Evolutionary conservation across 2,329 filamentous ascomycete species (phyloP).

Genomic region (Hypomyces perniciosus): DNA sequence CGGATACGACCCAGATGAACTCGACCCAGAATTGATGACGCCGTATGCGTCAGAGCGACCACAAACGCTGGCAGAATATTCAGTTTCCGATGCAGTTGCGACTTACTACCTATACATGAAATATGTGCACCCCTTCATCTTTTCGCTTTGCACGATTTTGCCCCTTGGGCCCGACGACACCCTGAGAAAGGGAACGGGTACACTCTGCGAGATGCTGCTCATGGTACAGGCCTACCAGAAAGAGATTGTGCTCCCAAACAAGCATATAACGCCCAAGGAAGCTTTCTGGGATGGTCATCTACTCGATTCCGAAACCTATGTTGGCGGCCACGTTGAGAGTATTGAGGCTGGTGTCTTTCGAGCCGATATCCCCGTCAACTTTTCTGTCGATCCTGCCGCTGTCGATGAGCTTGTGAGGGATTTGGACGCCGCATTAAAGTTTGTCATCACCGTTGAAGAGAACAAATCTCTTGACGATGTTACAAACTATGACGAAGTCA

Average conservation of each 20-base stretch:
- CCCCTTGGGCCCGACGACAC: conserved; percentile 90
- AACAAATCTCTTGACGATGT: conserved; percentile 76
- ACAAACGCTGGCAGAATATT: conserved; percentile 94
- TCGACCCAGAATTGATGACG: conserved; percentile 97
- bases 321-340: conserved; percentile 97
- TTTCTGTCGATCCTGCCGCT: conserved; percentile 80
- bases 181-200: conserved; percentile 91
- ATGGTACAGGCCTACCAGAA: conserved; percentile 98
- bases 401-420: conserved; percentile 84
- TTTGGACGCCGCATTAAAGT: conserved; percentile 81
- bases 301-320: conserved; percentile 94
- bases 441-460: conserved; percentile 79
- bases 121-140: conserved; percentile 99
- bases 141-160: conserved; percentile 95
- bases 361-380: conserved; percentile 91
- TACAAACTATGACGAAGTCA: conserved; percentile 78
- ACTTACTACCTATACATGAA: conserved; percentile 99
- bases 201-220: conserved; percentile 97
- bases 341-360: conserved; percentile 97
- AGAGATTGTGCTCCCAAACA: conserved; percentile 90
- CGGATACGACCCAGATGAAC: conserved; percentile 95
- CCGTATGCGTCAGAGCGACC: conserved; percentile 84
- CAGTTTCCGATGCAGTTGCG: conserved; percentile 95
- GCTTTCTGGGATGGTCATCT: conserved; percentile 96
- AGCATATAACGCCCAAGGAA: conserved; percentile 85